Evolutionary conservation across 345 rosid species (phyloP), one percentile per base, ranked within the genome.

Genomic region (Conringia planisiliqua): DNA sequence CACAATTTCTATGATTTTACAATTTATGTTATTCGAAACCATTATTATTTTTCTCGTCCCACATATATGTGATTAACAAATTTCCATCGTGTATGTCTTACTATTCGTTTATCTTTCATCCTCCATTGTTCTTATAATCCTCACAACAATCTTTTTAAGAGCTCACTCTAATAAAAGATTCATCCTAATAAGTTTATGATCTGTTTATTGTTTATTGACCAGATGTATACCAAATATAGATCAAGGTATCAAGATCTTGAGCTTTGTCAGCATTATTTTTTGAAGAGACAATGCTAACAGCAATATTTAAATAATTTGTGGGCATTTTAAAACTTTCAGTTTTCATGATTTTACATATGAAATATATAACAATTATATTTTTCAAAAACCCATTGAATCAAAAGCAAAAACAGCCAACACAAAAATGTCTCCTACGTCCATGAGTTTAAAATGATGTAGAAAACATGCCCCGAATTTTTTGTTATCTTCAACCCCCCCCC

Each of bases 161-260:
- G 89, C 81, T 66, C 65, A 80, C 65, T 85, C 86, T 40, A 87
- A 68, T 27, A 87, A 85, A 65, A 83, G 89, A 75, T 87, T 87
- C 20, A 89, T 58, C 1, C 4, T 0, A 0, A 17, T 9, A 2
- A 58, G n/a, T 6, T 4, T 35, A 0, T 89, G 90, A 73, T n/a
- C n/a, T n/a, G n/a, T n/a, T n/a, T n/a, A n/a, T n/a, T n/a, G 78
- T 46, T 50, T 70, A 79, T 39, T 20, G 64, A 48, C 56, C 72
- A 61, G 36, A 6, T 6, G 18, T 11, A 48, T 42, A 85, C 7
- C 92, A 88, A 54, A 84, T 85, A 54, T 79, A 83, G 42, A 85
- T 71, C 51, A 90, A 62, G 14, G 77, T 82, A 54, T 83, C 79
- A 18, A 50, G 73, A 54, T 88, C 85, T 3, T 83, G 85, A 5